phyloP scores from a whole-genome alignment of 2,329 filamentous ascomycete species.

The Ceratocystis destructans region DNA sequence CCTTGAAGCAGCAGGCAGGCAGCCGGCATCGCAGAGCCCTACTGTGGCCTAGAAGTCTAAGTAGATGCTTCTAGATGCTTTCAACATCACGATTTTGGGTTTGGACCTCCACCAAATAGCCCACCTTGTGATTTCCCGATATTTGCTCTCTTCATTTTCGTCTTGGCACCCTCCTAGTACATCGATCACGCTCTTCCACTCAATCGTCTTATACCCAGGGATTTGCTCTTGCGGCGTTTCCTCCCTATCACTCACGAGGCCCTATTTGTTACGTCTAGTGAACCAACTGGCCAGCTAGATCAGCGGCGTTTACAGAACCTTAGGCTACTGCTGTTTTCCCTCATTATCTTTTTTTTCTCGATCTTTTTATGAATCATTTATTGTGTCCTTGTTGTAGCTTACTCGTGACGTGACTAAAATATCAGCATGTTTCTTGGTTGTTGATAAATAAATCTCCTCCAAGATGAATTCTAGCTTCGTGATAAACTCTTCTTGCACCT shows the following conservation, averaged over 20 bases:
- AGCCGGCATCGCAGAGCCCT: constrained; percentile 21
- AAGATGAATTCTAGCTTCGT: background rate
- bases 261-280: background rate
- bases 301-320: constrained; percentile 1
- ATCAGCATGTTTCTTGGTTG: background rate
- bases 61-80: background rate
- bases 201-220: constrained; percentile 1
- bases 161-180: background rate
- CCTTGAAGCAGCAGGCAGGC: constrained; percentile 29
- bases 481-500: background rate
- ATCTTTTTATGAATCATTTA: constrained; percentile 13
- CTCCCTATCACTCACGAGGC: background rate
- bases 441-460: background rate
- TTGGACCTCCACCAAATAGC: background rate
- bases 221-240: background rate
- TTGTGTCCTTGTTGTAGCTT: background rate
- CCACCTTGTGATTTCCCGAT: background rate
- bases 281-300: constrained; percentile 6
- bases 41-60: background rate
- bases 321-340: constrained; percentile 4
- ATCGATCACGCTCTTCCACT: background rate
- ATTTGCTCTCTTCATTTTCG: background rate
- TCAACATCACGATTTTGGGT: background rate
- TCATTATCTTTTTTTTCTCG: constrained; percentile 18
- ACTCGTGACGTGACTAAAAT: background rate